Percentiles rank a stretch among this genome's conserved stretches.
phyloP scores from a whole-genome alignment of 208 protist genomes.

The Leptomonas pyrrhocoris region DNA sequence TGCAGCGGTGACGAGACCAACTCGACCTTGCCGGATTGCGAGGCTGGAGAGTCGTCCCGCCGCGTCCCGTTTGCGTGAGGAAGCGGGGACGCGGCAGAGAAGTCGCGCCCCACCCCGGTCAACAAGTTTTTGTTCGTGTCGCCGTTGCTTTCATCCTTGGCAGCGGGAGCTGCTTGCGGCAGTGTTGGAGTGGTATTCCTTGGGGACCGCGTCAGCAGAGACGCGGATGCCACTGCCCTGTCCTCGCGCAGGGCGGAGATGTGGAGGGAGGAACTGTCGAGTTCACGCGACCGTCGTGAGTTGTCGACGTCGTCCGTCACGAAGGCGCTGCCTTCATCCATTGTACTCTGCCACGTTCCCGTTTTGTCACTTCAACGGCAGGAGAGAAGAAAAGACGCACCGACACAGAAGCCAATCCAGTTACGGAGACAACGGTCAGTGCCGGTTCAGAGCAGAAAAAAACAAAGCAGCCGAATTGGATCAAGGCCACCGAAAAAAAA shows the following conservation, averaged over 20 bases:
- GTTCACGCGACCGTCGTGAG: neutral
- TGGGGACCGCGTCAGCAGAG: neutral
- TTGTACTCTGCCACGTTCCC: slow-evolving; percentile 4
- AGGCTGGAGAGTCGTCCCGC: neutral
- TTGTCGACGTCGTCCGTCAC: slow-evolving; percentile 10
- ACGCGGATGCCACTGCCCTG: neutral
- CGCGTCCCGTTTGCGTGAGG: neutral
- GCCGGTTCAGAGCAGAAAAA: too few relatives aligned
- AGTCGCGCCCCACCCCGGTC: neutral
- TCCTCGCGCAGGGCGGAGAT: slow-evolving; percentile 10
- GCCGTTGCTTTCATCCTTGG: neutral
- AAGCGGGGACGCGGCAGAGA: neutral
- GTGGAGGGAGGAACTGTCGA: slow-evolving; percentile 21
- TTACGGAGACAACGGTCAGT: too few relatives aligned
- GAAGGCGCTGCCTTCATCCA: slow-evolving; percentile 45
- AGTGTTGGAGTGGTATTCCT: too few relatives aligned
- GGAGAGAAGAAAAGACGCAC: too few relatives aligned
- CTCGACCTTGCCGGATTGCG: neutral
- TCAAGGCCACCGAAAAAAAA: too few relatives aligned
- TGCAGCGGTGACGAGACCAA: slow-evolving; percentile 20
- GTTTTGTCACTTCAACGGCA: neutral
- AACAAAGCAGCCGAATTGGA: too few relatives aligned
- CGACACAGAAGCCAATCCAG: too few relatives aligned
- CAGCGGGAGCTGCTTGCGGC: neutral
- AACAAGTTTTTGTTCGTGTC: neutral